Evolutionary conservation across 768 basidiomycete genomes (phyloP).

Genomic region (Tylopilus subfusipes): DNA sequence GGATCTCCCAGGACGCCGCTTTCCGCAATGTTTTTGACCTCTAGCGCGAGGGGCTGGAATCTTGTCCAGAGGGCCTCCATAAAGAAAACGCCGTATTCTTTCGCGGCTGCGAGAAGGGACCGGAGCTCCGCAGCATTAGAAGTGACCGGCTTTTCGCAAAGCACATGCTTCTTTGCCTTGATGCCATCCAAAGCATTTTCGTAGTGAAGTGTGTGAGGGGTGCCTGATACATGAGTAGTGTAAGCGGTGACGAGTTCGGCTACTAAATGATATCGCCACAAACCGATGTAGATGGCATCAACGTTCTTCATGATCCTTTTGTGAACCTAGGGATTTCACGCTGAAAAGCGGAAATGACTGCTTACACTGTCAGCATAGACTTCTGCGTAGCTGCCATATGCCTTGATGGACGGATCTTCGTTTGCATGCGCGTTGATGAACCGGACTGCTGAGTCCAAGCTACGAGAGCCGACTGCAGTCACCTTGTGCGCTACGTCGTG

Average conservation of each 20-base stretch:
- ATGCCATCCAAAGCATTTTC: constrained; percentile 72
- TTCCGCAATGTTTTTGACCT: constrained; percentile 62
- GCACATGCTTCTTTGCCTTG: constrained; percentile 76
- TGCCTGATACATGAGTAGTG: constrained; percentile 43
- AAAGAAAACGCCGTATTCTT: constrained; percentile 76
- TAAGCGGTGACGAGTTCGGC: background rate
- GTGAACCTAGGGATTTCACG: background rate
- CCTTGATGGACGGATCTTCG: constrained; percentile 54
- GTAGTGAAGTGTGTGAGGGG: constrained; percentile 85
- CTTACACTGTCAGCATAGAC: constrained; percentile 67
- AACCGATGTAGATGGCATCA: constrained; percentile 74
- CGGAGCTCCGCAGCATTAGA: constrained; percentile 71
- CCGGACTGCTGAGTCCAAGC: constrained; percentile 58
- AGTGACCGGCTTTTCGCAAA: constrained; percentile 89
- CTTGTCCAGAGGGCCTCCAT: constrained; percentile 94
- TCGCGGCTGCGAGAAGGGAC: constrained; percentile 70
- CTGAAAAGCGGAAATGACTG: constrained; percentile 1
- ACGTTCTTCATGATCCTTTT: constrained; percentile 47
- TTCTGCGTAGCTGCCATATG: constrained; percentile 70
- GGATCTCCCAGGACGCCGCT: constrained; percentile 64
- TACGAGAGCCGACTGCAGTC: constrained; percentile 75
- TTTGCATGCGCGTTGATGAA: constrained; percentile 58
- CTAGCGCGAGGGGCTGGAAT: constrained; percentile 66
- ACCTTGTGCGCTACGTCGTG: constrained; percentile 66
- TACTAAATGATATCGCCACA: constrained; percentile 2